Base-by-base conservation (phyloP, 169 alveolate genomes). In the Cryptosporidium xiaoi region DNA sequence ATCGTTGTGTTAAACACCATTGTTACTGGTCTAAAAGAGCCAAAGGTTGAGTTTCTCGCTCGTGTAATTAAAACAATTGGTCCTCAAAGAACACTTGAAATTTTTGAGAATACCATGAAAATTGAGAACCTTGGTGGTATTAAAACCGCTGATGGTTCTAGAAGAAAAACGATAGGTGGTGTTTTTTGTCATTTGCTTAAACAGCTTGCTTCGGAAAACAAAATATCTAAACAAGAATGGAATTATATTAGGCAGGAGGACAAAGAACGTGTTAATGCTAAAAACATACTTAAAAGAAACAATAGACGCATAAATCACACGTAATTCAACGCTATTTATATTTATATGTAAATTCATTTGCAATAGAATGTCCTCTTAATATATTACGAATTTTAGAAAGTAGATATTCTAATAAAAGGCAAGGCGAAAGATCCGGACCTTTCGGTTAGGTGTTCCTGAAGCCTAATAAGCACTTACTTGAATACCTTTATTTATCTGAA, bases 101-200 rank as follows among this genome's bases (percentile, higher is more conserved):
- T 94, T 27, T 90, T 91, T 46, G 96, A 93, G 62, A 83, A 91
- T 62, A 90, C 96, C 15, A 90, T 94, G 90, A 91, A 91, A 83
- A 84, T 94, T 24, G 96, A 94, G 67, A 91, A 93, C 66, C 90
- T 85, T 64, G 97, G 97, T 0, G 97, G 97, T 7, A 93, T 95
- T 84, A 64, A 92, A 71, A 90, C 95, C 31, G 95, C 94, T 6
- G 97, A 94, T 68, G 95, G 95, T 29, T 71, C 91, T 62, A 91
- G 97, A 18, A 92, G 90, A 66, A 92, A 95, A 62, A 95, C 96
- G 10, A 91, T 94, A 2, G 97, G 97, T 1, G 97, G 97, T 0
- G 94, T 95, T 29, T 95, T 95, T 82, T 95, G 94, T 89, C 91
- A 94, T 60, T 89, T 95, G 27, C 90, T 95, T 68, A 91, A 92